Evolutionary conservation across 495 filamentous ascomycete species (phyloP), one percentile per base, ranked within the genome.

Genomic region (Oidiodendron maius): DNA sequence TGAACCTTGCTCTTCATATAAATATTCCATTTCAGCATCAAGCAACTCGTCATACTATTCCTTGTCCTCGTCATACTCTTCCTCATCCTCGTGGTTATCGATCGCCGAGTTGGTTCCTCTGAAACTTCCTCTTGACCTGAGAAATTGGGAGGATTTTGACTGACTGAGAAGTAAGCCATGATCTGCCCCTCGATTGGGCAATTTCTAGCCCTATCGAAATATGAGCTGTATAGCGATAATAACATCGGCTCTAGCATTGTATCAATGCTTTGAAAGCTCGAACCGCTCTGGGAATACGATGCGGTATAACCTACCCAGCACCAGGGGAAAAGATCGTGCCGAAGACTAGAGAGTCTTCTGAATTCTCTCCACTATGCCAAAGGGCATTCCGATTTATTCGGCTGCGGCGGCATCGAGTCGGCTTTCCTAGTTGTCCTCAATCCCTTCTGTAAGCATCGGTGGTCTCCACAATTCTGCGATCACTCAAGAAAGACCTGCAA

Each of bases 191-290:
- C 9, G 4, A 32, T 45, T 45, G 42, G 24, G 12, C 11, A 12
- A 17, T 17, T 17, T 45, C 13, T 26, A 32, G 20, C 42, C 42
- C 10, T 45, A 18, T 17, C 11, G 20, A 45, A 45, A 17, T 45
- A 45, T 45, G 42, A 22, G 12, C 34, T 32, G 42, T 45, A 45
- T 45, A 12, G 42, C 34, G n/a, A 45, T 45, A 32, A 4, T 3
- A 10, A 45, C 22, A 45, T 45, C 42, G 11, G 42, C 42, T 12
- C 42, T 17, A 17, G 42, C 42, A 45, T 45, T 45, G 42, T 32
- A 17, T 26, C 23, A 32, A 6, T 18, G 4, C 4, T 10, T 28
- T 6, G 20, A 17, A 45, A 45, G 42, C 11, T 9, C 11, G 3
- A 18, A 26, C 6, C 20, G 9, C 42, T 45, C 42, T 45, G 42